Evolutionary conservation across 495 filamentous ascomycete genomes (phyloP).

Genomic region (Cetradonia linearis): DNA sequence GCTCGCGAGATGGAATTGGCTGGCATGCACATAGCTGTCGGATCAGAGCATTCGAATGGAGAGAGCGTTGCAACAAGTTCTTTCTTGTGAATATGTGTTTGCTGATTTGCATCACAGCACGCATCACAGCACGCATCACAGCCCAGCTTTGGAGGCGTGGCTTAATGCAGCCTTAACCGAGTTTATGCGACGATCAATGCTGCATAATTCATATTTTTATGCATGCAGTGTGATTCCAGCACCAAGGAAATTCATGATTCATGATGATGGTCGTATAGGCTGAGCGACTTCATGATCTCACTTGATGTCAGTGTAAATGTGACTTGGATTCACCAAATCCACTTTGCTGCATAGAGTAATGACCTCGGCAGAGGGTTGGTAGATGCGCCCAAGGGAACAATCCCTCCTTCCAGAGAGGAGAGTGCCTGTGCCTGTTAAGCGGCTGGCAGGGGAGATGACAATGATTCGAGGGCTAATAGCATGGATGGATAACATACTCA

Average conservation of each 20-base stretch:
- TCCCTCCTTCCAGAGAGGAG: neutral
- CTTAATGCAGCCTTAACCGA: slow-evolving; percentile 4
- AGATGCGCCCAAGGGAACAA: neutral
- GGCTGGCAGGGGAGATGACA: no score
- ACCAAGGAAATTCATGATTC: no score
- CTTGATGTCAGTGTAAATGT: neutral
- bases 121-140: neutral
- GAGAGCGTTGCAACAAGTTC: neutral
- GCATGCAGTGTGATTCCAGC: neutral
- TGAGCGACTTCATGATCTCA: neutral
- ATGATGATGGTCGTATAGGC: no score
- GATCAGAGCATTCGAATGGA: neutral
- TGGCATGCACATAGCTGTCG: neutral
- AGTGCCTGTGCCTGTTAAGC: no score
- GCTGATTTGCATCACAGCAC: neutral
- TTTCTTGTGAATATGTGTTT: neutral
- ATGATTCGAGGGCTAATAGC: no score
- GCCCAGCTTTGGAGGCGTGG: no score
- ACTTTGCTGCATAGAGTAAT: neutral
- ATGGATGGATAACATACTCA: no score
- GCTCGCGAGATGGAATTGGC: neutral
- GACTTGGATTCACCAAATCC: neutral
- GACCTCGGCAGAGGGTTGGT: neutral
- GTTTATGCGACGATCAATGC: neutral
- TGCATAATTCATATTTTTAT: neutral